Percentiles rank a stretch among this genome's conserved stretches.
These are phyloP conservation scores for Paracoccidioides lutzii DNA, from an alignment of 2,329 filamentous ascomycete species.

Conservation along the genomic window DNA sequence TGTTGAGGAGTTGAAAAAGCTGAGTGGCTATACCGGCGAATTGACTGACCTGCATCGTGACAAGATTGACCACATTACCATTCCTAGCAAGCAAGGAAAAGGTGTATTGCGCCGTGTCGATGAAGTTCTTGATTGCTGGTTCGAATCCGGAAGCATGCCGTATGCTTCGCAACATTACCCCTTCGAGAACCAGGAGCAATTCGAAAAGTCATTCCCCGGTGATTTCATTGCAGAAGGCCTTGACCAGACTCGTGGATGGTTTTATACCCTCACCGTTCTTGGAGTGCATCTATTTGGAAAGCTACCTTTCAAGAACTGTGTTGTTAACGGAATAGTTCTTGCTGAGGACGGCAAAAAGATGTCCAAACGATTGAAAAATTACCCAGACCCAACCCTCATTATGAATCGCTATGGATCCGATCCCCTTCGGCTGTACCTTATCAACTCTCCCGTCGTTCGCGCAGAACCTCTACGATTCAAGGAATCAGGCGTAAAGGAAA, in stretches of 20 bases:
- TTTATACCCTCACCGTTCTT: slow-evolving; percentile 81
- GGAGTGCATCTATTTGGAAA: slow-evolving; percentile 77
- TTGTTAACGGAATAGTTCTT: slow-evolving; percentile 90
- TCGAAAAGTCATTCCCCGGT: slow-evolving; percentile 70
- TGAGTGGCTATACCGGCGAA: slow-evolving; percentile 76
- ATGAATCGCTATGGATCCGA: slow-evolving; percentile 86
- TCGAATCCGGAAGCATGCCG: slow-evolving; percentile 91
- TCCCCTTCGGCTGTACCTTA: slow-evolving; percentile 84
- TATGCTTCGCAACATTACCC: slow-evolving; percentile 86
- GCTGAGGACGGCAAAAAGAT: slow-evolving; percentile 97
- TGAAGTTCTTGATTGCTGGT: slow-evolving; percentile 95
- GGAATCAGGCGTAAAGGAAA: slow-evolving; percentile 84
- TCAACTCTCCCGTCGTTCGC: slow-evolving; percentile 89
- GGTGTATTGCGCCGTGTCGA: slow-evolving; percentile 67
- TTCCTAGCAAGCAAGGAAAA: slow-evolving; percentile 78
- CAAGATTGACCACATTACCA: slow-evolving; percentile 87
- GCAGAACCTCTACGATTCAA: slow-evolving; percentile 86
- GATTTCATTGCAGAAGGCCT: slow-evolving; percentile 91
- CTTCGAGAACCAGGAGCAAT: slow-evolving; percentile 74
- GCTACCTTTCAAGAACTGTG: slow-evolving; percentile 84
- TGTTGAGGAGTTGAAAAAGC: slow-evolving; percentile 65
- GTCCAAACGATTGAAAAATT: slow-evolving; percentile 95
- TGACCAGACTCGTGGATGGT: slow-evolving; percentile 93
- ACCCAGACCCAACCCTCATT: slow-evolving; percentile 71
- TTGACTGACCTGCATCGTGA: slow-evolving; percentile 81